Evolutionary conservation across 768 basidiomycete species (phyloP), one percentile per base, ranked within the genome.

Genomic region (Amanita jacksonii): DNA sequence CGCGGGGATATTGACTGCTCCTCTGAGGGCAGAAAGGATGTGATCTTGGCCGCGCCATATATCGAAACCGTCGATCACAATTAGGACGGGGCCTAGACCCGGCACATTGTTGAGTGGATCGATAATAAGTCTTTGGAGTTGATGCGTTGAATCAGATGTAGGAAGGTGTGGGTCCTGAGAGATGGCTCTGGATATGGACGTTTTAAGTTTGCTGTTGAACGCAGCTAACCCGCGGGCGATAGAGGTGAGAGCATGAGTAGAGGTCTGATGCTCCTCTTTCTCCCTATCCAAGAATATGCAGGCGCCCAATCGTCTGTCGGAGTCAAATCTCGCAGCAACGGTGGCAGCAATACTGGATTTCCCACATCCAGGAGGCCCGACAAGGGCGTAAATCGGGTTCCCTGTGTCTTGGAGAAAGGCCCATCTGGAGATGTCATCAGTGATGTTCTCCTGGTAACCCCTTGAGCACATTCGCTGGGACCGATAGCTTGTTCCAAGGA

Each of bases 11-110:
- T 47, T 38, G 12, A 8, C 27, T 23, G 31, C 35, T 19, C 43
- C 34, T 30, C 28, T 28, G 13, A 42, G 32, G 20, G 40, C 27
- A 5, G 37, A 41, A 13, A 43, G 15, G 22, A 48, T 19, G 16
- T 30, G 36, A 20, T 23, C 3, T 4, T 41, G 38, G n/a, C 57
- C 49, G 3, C 52, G 47, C 35, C 60, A 57, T 40, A 57, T 53
- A 25, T 64, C 59, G 13, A 65, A 49, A 7, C 52, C 64, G 34
- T 68, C 65, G n/a, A 67, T 55, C 15, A 67, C 53, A 5, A 66
- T 43, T 8, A 66, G 33, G 2, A 67, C 33, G 13, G 65, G 64
- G 0, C 61, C 61, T 7, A 59, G 41, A 5, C 52, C 39, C 19
- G 52, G 48, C 4, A 63, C 40, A 8, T 50, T 22, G 15, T 42